phyloP scores from a whole-genome alignment of 2,329 filamentous ascomycete species.

The Xylariaceae sp. region DNA sequence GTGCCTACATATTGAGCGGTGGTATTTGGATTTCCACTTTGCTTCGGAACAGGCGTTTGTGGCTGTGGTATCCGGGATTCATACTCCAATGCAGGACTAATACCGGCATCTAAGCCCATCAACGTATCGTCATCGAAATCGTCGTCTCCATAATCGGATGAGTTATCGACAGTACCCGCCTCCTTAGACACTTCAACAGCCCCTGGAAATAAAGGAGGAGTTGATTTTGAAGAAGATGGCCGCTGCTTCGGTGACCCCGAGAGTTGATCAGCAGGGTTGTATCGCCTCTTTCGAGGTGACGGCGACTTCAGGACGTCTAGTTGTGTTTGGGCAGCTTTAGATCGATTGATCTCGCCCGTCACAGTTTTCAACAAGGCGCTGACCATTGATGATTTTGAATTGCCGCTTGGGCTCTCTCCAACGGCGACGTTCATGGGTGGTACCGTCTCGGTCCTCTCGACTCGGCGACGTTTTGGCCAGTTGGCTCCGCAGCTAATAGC shows the following conservation, averaged over 20 bases:
- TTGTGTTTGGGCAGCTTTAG: slow-evolving; percentile 44
- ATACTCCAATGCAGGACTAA: slow-evolving; percentile 35
- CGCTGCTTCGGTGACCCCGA: slow-evolving; percentile 27
- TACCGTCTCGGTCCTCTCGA: slow-evolving; percentile 55
- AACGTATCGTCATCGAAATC: slow-evolving; percentile 67
- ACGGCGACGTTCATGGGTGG: slow-evolving; percentile 43
- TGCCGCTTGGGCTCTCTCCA: slow-evolving; percentile 51
- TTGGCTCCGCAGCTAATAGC: slow-evolving; percentile 73
- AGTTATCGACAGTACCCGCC: slow-evolving; percentile 20
- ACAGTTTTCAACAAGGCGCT: slow-evolving; percentile 72
- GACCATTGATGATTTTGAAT: slow-evolving; percentile 64
- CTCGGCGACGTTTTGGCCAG: slow-evolving; percentile 73
- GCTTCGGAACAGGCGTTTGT: slow-evolving; percentile 26
- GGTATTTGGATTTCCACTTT: slow-evolving; percentile 21
- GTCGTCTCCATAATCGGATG: slow-evolving; percentile 62
- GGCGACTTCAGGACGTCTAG: slow-evolving; percentile 49
- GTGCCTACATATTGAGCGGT: slow-evolving; percentile 25
- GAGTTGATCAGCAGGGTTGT: slow-evolving; percentile 26
- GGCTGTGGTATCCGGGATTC: slow-evolving; percentile 20
- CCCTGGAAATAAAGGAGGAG: slow-evolving; percentile 18
- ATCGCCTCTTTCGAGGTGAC: slow-evolving; percentile 51
- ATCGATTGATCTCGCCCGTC: slow-evolving; percentile 57
- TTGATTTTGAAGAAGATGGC: slow-evolving; percentile 32
- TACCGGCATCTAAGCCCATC: slow-evolving; percentile 58
- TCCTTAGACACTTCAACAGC: slow-evolving; percentile 7